Base-by-base conservation (phyloP, 2,329 filamentous ascomycete genomes). In the Tolypocladium endophyticum region DNA sequence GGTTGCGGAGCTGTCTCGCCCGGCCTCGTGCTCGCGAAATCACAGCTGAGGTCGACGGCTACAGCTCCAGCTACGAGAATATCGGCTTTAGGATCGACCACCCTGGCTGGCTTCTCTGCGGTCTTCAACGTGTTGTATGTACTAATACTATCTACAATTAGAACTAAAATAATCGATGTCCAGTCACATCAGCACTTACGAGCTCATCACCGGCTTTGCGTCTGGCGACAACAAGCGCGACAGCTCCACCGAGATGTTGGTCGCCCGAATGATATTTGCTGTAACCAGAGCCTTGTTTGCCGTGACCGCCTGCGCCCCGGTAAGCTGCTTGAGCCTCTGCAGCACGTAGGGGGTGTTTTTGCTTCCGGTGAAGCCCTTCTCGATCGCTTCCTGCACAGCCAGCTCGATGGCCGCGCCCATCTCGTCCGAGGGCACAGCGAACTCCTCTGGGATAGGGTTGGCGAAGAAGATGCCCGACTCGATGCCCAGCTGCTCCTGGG, bases 31-130 rank as follows among this genome's bases (percentile, higher is more conserved):
- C 64, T 61, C 20, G 65, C 62, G 64, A 87, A 94, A 71, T 97
- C 89, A 77, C 93, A 97, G 64, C 87, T 88, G 41, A 94, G 79
- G 72, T 97, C 93, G 62, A 96, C 80, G 20, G 93, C 93, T 36
- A 97, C 83, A 16, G 91, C 91, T n/a, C 92, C 93, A 57, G 92
- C 90, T 52, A 97, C 90, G 35, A 97, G 76, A n/a, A 97, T 81
- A 64, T 92, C 86, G 57, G 80, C 77, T 63, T 71, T 70, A 62
- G 62, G 62, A 18, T 60, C 58, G n/a, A 8, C 9, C 6, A 55
- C 59, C 55, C 45, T 57, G 55, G 61, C 59, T 58, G 60, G 60
- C 60, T 58, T 56, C 58, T 61, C 55, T n/a, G 35, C 52, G 59
- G 57, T 33, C 57, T 59, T 53, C 36, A 63, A 55, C 59, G 63